Percentiles rank a stretch among this genome's conserved stretches.
phyloP scores from a whole-genome alignment of 2,329 filamentous ascomycete species.

The Lachnellula hyalina region DNA sequence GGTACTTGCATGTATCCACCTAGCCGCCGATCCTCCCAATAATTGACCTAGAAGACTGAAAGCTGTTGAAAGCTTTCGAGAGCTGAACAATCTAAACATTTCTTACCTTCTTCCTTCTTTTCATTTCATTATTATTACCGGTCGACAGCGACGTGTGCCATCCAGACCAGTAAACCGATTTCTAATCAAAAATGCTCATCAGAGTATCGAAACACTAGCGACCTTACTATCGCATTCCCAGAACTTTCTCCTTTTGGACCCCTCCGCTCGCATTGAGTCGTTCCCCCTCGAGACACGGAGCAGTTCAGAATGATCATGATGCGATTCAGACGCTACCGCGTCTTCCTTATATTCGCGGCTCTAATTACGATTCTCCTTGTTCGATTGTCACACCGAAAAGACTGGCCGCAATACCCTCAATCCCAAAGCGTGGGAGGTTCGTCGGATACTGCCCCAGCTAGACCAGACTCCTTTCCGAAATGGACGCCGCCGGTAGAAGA shows the following conservation, averaged over 20 bases:
- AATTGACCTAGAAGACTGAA: no score
- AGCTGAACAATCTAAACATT: no score
- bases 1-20: no score
- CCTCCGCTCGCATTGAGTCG: no score
- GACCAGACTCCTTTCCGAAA: background rate
- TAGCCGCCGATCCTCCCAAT: no score
- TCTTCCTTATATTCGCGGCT: slow-evolving; percentile 39
- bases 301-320: slow-evolving; percentile 39
- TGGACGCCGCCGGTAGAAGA: background rate
- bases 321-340: slow-evolving; percentile 55
- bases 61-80: no score
- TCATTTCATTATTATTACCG: no score
- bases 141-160: no score
- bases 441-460: background rate
- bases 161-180: background rate
- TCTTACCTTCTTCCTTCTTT: no score
- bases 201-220: slow-evolving; percentile 7
- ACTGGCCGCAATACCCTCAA: slow-evolving; percentile 25
- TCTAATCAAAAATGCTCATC: slow-evolving; percentile 5
- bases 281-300: slow-evolving; percentile 4
- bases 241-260: no score
- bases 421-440: background rate
- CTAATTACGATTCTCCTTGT: slow-evolving; percentile 51
- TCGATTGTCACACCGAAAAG: slow-evolving; percentile 41
- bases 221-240: slow-evolving; percentile 12